Percentiles rank a stretch among this genome's conserved stretches.
phyloP scores from a whole-genome alignment of 2,329 filamentous ascomycete genomes.

The Fusarium aywerte region DNA sequence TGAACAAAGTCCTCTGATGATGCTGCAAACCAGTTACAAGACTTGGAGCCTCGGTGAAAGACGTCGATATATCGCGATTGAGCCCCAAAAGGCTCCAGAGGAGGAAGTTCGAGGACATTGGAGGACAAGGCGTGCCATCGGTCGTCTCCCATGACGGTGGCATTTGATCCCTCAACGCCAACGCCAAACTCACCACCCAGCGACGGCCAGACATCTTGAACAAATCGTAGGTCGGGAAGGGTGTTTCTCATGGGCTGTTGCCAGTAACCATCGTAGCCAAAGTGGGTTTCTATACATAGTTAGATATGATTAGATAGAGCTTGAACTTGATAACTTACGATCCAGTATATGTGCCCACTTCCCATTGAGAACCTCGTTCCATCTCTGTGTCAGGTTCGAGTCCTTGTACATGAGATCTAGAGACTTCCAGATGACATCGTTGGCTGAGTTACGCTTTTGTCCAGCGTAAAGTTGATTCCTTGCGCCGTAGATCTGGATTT shows the following conservation, averaged over 20 bases:
- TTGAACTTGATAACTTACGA: not conserved
- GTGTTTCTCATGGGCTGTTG: slow-evolving; percentile 79
- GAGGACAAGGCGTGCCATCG: slow-evolving; percentile 65
- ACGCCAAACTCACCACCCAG: slow-evolving; percentile 52
- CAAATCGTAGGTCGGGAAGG: slow-evolving; percentile 60
- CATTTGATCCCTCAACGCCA: slow-evolving; percentile 49
- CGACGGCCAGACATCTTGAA: slow-evolving; percentile 67
- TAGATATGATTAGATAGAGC: fast-evolving
- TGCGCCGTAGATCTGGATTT: slow-evolving; percentile 58
- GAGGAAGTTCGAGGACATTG: slow-evolving; percentile 49
- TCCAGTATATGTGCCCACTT: slow-evolving; percentile 37
- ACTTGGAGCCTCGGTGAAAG: slow-evolving; percentile 49
- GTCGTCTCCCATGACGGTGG: slow-evolving; percentile 51
- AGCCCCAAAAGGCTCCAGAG: slow-evolving; percentile 49
- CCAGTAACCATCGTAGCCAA: slow-evolving; percentile 66
- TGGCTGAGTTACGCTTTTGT: slow-evolving; percentile 68
- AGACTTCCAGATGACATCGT: slow-evolving; percentile 47
- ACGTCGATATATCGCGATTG: slow-evolving; percentile 50
- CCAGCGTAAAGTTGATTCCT: slow-evolving; percentile 65
- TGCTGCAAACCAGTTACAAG: slow-evolving; percentile 47
- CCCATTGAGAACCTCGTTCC: slow-evolving; percentile 33
- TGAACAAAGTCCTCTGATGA: slow-evolving; percentile 50
- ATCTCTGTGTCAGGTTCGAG: slow-evolving; percentile 34
- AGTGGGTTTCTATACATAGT: slow-evolving; percentile 57
- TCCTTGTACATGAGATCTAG: slow-evolving; percentile 35